Percentiles rank a stretch among this genome's conserved stretches.
Conservation (phyloP, 2,329 filamentous ascomycete genomes). For the Microcyclospora pomicola region DNA sequence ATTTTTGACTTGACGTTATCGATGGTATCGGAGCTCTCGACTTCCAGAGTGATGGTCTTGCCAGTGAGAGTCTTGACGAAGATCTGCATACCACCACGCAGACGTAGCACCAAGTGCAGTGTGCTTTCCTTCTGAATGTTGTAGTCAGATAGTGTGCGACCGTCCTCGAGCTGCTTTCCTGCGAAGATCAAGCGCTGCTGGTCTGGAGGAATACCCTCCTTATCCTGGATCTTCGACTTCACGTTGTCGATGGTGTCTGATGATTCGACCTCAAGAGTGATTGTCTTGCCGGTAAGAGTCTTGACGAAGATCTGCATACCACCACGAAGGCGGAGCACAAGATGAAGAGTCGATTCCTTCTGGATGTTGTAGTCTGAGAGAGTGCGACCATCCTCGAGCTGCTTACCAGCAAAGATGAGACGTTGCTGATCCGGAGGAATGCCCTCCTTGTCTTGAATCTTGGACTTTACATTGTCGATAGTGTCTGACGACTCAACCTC, state of each 20-base stretch:
- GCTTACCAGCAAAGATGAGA: slow-evolving; percentile 90
- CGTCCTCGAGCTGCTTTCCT: slow-evolving; percentile 91
- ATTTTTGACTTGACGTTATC: slow-evolving; percentile 95
- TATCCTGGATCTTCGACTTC: slow-evolving; percentile 74
- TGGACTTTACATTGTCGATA: slow-evolving; percentile 91
- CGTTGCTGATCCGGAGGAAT: slow-evolving; percentile 95
- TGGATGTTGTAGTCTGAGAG: slow-evolving; percentile 91
- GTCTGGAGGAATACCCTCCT: slow-evolving; percentile 80
- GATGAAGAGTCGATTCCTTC: slow-evolving; percentile 51
- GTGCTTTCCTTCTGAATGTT: slow-evolving; percentile 78
- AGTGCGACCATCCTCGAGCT: slow-evolving; percentile 87
- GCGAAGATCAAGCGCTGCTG: slow-evolving; percentile 92
- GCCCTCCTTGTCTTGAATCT: slow-evolving; percentile 96
- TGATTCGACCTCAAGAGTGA: slow-evolving; percentile 80
- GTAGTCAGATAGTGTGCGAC: slow-evolving; percentile 82
- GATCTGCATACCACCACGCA: slow-evolving; percentile 58
- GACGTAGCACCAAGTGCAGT: slow-evolving; percentile 50
- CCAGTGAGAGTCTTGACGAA: slow-evolving; percentile 42
- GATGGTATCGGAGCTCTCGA: slow-evolving; percentile 80
- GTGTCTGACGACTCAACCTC: slow-evolving; percentile 65
- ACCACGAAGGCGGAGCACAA: slow-evolving; percentile 49
- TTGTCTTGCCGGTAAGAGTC: slow-evolving; percentile 65
- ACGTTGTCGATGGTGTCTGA: slow-evolving; percentile 91
- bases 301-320: slow-evolving; percentile 51
- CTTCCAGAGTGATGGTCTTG: slow-evolving; percentile 89